Conservation (phyloP, 306 rosid species). For the Biancaea sappan region DNA sequence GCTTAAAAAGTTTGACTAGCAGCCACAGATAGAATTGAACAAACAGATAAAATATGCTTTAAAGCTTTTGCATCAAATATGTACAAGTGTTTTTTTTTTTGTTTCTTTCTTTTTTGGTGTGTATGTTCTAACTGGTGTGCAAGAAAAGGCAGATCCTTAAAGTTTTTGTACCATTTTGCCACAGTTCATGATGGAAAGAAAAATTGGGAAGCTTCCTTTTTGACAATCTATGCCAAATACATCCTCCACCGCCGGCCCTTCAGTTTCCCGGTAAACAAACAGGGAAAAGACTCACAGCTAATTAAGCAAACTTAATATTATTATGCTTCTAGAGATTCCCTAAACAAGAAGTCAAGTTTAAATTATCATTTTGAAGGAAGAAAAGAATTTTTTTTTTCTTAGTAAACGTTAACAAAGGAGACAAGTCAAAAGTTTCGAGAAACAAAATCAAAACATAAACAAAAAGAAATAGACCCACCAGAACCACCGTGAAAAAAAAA, state of each 20-base stretch:
- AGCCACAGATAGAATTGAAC: conserved; percentile 22
- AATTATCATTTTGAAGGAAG: background rate
- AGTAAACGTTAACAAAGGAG: background rate
- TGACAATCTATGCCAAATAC: conserved; percentile 15
- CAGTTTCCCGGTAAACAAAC: conserved; percentile 36
- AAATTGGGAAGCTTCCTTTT: conserved; percentile 19
- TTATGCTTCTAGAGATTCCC: conserved; percentile 18
- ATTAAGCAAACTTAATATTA: background rate
- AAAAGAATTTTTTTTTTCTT: background rate
- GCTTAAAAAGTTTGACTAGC: conserved; percentile 29
- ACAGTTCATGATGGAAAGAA: background rate
- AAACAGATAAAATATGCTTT: conserved; percentile 15
- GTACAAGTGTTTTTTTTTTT: background rate
- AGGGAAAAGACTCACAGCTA: background rate
- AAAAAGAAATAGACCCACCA: background rate
- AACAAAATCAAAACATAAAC: background rate
- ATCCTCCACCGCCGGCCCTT: background rate
- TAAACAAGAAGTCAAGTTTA: conserved; percentile 30
- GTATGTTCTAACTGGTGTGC: conserved; percentile 1
- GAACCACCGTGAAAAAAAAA: conserved; percentile 22
- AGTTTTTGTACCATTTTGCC: background rate
- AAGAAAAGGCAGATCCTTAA: background rate
- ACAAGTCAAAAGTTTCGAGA: background rate
- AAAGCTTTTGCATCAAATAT: background rate
- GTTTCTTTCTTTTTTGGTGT: background rate